A percentile compares a stretch with the other conserved stretches of the same genome.
These are phyloP conservation scores for Stentor roeselii DNA, from an alignment of 73 alveolate genomes.

Conservation along the genomic window DNA sequence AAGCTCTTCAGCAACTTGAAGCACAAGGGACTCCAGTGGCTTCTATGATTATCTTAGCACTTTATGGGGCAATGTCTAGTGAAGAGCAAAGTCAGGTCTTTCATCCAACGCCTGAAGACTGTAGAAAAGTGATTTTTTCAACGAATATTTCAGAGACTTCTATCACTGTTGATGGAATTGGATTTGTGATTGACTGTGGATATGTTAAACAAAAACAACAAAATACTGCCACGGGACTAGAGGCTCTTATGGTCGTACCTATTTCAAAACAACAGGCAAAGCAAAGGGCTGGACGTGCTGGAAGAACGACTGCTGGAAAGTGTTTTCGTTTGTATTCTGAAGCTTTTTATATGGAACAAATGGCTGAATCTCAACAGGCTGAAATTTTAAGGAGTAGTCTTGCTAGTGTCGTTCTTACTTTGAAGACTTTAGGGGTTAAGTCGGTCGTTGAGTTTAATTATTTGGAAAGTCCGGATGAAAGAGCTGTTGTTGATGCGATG, in stretches of 20 bases:
- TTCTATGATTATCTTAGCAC: slow-evolving; percentile 58
- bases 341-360: slow-evolving; percentile 74
- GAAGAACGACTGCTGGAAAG: slow-evolving; percentile 94
- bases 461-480: slow-evolving; percentile 86
- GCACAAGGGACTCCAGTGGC: slow-evolving; percentile 68
- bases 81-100: slow-evolving; percentile 84
- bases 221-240: slow-evolving; percentile 94
- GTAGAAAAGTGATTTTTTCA: slow-evolving; percentile 89
- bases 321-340: slow-evolving; percentile 91
- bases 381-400: slow-evolving; percentile 80
- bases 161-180: slow-evolving; percentile 90
- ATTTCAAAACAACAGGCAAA: slow-evolving; percentile 90
- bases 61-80: slow-evolving; percentile 43
- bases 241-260: slow-evolving; percentile 77
- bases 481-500: slow-evolving; percentile 63
- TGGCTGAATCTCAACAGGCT: slow-evolving; percentile 92
- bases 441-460: slow-evolving; percentile 87
- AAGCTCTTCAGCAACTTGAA: slow-evolving; percentile 71
- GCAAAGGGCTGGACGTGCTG: slow-evolving; percentile 97
- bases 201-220: slow-evolving; percentile 85
- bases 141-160: slow-evolving; percentile 98
- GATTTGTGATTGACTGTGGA: slow-evolving; percentile 96
- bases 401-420: slow-evolving; percentile 46
- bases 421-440: slow-evolving; percentile 71
- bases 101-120: slow-evolving; percentile 77